Base-by-base conservation (phyloP, 768 basidiomycete genomes). In the Kwoniella mangroviensis region DNA sequence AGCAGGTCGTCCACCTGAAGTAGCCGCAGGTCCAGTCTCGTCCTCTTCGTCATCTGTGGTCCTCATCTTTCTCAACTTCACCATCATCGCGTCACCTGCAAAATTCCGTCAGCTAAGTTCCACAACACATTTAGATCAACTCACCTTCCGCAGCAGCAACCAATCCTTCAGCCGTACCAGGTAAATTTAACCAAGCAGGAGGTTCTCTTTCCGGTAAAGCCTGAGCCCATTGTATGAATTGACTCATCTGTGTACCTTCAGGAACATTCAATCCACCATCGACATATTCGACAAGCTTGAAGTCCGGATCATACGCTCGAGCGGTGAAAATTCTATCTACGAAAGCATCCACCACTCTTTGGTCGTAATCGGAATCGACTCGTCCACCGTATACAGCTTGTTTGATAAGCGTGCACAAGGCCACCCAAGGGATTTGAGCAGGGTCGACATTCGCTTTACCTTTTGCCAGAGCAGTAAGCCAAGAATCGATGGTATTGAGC, bases 341-440 rank as follows among this genome's bases (percentile, higher is more conserved):
- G 79, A 98, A 98, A 17, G 93, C 89, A 80, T 98, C 92, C 57
- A 99, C 87, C 62, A 97, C 91, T 73, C 87, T 86, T 79, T 98
- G 96, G 80, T 99, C 97, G 79, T 93, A 94, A 83, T 95, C 93
- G 72, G 93, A 94, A 85, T 98, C 95, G 61, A 97, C 86, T 67
- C 95, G 86, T 15, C 96, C 94, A 69, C 94, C 93, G 76, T 99
- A 99, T 22, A 99, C 92, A 7, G 94, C 94, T 80, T 98, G 92
- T 78, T 96, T 98, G 85, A 99, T 88, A 63, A 98, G 87, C 0
- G 91, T 91, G 45, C 94, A 88, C n/a, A 99, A 85, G 13, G 97
- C 96, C 74, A 91, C 90, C 95, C 97, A 98, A 4, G 97, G 97
- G 60, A 99, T 94, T 11, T 87, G 86, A 0, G 88, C 90, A 1